These are phyloP conservation scores for Batrachochytrium dendrobatidis DNA, from an alignment of 371 early-diverging fungal genomes.

Conservation along the genomic window DNA sequence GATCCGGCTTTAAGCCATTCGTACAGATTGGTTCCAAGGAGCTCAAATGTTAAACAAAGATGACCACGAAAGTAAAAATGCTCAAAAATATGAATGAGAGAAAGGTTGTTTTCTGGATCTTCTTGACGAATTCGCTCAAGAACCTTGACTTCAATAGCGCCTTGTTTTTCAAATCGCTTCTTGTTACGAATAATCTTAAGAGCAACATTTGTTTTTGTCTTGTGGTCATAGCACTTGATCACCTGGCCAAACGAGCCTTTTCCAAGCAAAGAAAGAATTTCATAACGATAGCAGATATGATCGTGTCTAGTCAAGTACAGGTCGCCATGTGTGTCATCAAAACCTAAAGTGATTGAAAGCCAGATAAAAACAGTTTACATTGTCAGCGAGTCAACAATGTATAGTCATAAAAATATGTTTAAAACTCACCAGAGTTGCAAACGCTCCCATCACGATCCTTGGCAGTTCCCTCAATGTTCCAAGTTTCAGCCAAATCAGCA, in stretches of 20 bases:
- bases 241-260: constrained; percentile 98
- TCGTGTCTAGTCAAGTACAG: constrained; percentile 77
- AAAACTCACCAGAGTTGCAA: constrained; percentile 45
- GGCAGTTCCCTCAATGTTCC: constrained; percentile 17
- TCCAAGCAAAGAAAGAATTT: constrained; percentile 81
- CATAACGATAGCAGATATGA: constrained; percentile 87
- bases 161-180: constrained; percentile 92
- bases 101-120: constrained; percentile 73
- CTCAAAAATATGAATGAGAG: constrained; percentile 81
- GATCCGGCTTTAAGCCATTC: constrained; percentile 91
- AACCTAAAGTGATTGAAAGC: constrained; percentile 41
- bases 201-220: constrained; percentile 78
- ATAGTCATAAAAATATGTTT: not conserved
- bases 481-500: constrained; percentile 22
- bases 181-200: constrained; percentile 94
- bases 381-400: not conserved
- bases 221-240: constrained; percentile 85
- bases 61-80: constrained; percentile 90
- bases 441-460: constrained; percentile 28
- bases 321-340: constrained; percentile 92
- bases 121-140: constrained; percentile 52
- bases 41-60: constrained; percentile 92
- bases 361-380: not conserved
- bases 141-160: constrained; percentile 89
- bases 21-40: constrained; percentile 92